phyloP scores from a whole-genome alignment of 1,284 basidiomycete genomes.

The Apiotrichum gracile region DNA sequence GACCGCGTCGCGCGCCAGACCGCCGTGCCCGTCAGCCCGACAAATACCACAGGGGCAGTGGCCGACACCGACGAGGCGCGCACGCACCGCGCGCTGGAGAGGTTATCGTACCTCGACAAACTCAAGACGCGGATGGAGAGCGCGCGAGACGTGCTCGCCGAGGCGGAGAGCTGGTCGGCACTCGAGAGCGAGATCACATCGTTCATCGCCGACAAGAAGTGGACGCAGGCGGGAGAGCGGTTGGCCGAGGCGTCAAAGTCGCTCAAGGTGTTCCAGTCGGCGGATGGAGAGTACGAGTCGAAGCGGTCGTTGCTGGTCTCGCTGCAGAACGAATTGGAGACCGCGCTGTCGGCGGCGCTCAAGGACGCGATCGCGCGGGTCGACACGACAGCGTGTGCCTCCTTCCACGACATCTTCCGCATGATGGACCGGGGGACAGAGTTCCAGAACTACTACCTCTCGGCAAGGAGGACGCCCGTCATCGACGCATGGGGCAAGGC shows the following conservation, averaged over 20 bases:
- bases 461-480: slow-evolving; percentile 62
- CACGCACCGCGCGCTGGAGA: slow-evolving; percentile 53
- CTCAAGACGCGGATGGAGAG: slow-evolving; percentile 80
- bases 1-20: slow-evolving; percentile 47
- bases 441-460: slow-evolving; percentile 88
- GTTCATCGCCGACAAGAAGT: slow-evolving; percentile 62
- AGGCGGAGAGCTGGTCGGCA: slow-evolving; percentile 90
- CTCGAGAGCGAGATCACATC: slow-evolving; percentile 83
- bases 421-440: slow-evolving; percentile 84
- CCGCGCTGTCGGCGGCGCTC: slow-evolving; percentile 74
- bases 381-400: slow-evolving; percentile 52
- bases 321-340: slow-evolving; percentile 88
- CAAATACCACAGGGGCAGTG: not conserved
- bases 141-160: slow-evolving; percentile 73
- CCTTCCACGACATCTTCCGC: slow-evolving; percentile 75
- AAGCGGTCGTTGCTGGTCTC: slow-evolving; percentile 76
- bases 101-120: slow-evolving; percentile 69
- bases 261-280: slow-evolving; percentile 85
- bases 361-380: slow-evolving; percentile 71
- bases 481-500: slow-evolving; percentile 63
- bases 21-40: not conserved
- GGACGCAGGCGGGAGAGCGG: slow-evolving; percentile 75
- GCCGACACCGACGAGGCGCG: slow-evolving; percentile 24
- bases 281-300: slow-evolving; percentile 72
- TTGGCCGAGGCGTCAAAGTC: slow-evolving; percentile 77